These are phyloP conservation scores for Penicillium italicum DNA, from an alignment of 2,329 filamentous ascomycete genomes.

Conservation along the genomic window DNA sequence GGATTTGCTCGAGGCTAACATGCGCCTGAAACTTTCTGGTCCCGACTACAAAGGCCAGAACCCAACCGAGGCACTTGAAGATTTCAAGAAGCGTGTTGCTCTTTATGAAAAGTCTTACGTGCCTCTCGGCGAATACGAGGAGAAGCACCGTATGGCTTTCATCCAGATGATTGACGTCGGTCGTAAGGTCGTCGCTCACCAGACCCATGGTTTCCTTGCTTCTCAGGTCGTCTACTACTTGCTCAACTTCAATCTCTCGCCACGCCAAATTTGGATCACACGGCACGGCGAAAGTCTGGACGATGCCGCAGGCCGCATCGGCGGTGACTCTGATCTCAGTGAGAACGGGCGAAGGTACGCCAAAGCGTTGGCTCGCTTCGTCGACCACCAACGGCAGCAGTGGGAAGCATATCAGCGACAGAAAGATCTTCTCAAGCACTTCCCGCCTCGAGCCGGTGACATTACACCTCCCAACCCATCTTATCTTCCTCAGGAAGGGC, in stretches of 20 bases:
- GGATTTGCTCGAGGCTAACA: constrained; percentile 85
- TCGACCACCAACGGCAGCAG: constrained; percentile 71
- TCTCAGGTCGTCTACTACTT: constrained; percentile 92
- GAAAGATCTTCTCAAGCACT: constrained; percentile 71
- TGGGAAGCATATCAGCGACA: constrained; percentile 82
- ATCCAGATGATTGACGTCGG: constrained; percentile 98
- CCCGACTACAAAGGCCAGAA: constrained; percentile 96
- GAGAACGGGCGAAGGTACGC: constrained; percentile 77
- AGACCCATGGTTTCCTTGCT: constrained; percentile 86
- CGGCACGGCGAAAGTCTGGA: constrained; percentile 88
- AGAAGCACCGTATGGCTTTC: constrained; percentile 85
- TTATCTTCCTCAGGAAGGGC: constrained; percentile 55
- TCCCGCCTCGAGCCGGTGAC: constrained; percentile 87
- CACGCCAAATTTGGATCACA: constrained; percentile 97
- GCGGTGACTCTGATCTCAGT: constrained; percentile 82
- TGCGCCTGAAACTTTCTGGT: constrained; percentile 92
- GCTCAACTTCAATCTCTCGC: constrained; percentile 93
- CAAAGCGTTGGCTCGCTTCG: constrained; percentile 74
- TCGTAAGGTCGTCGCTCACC: constrained; percentile 85
- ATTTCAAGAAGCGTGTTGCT: constrained; percentile 88
- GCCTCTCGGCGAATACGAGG: constrained; percentile 84
- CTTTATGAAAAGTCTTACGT: constrained; percentile 95
- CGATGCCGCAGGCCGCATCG: constrained; percentile 82
- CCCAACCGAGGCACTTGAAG: constrained; percentile 73
- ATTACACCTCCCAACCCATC: constrained; percentile 94